phyloP scores from a whole-genome alignment of 2,329 filamentous ascomycete species.

The Sclerotinia minor region DNA sequence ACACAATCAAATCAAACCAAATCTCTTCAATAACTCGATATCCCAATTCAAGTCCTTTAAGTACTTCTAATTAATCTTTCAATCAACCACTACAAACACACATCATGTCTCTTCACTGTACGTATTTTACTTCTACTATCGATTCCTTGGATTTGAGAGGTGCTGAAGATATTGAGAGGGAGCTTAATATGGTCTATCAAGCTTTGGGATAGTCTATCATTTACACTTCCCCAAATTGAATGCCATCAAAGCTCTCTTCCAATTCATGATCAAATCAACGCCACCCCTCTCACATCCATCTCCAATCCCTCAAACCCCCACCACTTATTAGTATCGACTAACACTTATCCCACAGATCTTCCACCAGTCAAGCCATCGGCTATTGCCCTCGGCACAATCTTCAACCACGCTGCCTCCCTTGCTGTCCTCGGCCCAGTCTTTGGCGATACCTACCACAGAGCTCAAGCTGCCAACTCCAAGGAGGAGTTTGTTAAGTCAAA shows the following conservation, averaged over 20 bases:
- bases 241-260: background rate
- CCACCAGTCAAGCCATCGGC: constrained; percentile 95
- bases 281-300: constrained; percentile 3
- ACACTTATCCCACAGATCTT: constrained; percentile 48
- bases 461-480: constrained; percentile 87
- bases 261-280: background rate
- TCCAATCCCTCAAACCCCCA: background rate
- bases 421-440: constrained; percentile 87
- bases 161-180: background rate
- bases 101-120: constrained; percentile 40
- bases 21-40: background rate
- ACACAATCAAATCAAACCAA: background rate
- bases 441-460: constrained; percentile 90
- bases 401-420: constrained; percentile 90
- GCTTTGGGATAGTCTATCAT: no score
- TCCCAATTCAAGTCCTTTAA: constrained; percentile 25
- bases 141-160: background rate
- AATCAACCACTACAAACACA: constrained; percentile 25
- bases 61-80: constrained; percentile 19
- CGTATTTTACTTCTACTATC: constrained; percentile 20
- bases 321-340: constrained; percentile 11
- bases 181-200: background rate
- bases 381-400: constrained; percentile 92
- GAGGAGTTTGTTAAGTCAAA: constrained; percentile 95
- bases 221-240: background rate